Evolutionary conservation across 2,329 filamentous ascomycete genomes (phyloP).

Genomic region (Fusarium bulbicola): DNA sequence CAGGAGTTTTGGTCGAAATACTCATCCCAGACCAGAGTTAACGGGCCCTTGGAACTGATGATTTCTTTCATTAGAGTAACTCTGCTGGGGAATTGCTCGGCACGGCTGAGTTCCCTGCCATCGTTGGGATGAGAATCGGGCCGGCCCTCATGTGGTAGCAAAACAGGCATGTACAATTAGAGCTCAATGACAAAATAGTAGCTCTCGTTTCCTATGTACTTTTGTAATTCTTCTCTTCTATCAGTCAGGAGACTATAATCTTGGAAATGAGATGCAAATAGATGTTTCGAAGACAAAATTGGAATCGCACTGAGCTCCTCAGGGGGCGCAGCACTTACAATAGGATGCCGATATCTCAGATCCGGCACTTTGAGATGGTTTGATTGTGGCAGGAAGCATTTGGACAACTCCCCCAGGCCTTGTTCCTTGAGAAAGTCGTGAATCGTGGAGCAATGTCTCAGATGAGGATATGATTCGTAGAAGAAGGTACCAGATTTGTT

Average conservation of each 20-base stretch:
- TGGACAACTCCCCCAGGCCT: neutral
- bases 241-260: neutral
- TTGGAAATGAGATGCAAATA: neutral
- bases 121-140: slow-evolving; percentile 13
- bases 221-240: neutral
- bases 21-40: neutral
- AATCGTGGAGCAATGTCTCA: slow-evolving; percentile 1
- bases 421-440: neutral
- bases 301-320: neutral
- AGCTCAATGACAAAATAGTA: slow-evolving; percentile 38
- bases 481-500: neutral
- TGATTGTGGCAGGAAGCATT: neutral
- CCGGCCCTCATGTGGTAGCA: neutral
- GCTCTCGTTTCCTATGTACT: neutral
- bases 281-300: neutral
- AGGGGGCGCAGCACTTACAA: neutral
- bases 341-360: slow-evolving; percentile 3
- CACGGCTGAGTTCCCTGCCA: neutral
- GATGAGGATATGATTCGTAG: neutral
- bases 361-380: neutral
- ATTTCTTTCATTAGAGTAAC: neutral
- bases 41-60: neutral
- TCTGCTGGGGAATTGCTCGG: neutral
- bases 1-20: neutral
- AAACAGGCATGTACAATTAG: slow-evolving; percentile 20